Percentiles rank a stretch among this genome's conserved stretches.
These are phyloP conservation scores for Globisporangium middletonii DNA, from an alignment of 352 stramenopile genomes.

Conservation along the genomic window DNA sequence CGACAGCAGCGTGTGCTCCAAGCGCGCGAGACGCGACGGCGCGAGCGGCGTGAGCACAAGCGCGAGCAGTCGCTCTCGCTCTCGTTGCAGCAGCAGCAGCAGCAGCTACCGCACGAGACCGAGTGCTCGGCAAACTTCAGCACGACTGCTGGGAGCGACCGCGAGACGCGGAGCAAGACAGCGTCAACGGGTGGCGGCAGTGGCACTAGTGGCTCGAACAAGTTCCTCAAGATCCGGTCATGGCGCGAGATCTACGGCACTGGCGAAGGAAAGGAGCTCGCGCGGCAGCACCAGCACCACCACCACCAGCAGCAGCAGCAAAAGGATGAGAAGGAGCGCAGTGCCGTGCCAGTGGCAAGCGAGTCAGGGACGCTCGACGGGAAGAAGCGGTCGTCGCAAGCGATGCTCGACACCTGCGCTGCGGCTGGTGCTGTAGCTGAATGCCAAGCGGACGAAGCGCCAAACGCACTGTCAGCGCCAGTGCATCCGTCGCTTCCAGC, in stretches of 20 bases:
- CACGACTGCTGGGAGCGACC: conserved; percentile 1
- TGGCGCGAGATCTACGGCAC: conserved; percentile 62
- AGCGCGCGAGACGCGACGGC: conserved; percentile 25
- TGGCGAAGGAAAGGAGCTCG: conserved; percentile 50
- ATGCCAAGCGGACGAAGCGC: neutral
- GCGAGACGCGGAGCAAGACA: conserved; percentile 14
- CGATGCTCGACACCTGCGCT: conserved; percentile 4
- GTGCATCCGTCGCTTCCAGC: neutral
- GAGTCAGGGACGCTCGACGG: conserved; percentile 6
- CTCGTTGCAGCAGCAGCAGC: conserved; percentile 10
- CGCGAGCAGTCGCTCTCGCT: neutral
- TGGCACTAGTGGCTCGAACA: conserved; percentile 8
- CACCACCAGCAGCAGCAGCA: conserved; percentile 9
- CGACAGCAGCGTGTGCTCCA: conserved; percentile 26
- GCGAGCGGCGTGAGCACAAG: conserved; percentile 12
- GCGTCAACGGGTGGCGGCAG: conserved; percentile 5
- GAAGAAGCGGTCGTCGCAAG: conserved; percentile 8
- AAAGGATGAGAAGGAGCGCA: conserved; percentile 4
- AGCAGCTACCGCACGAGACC: conserved; percentile 14
- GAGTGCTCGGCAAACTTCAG: conserved; percentile 15
- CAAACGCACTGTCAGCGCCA: neutral
- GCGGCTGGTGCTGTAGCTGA: conserved; percentile 1
- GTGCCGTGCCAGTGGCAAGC: neutral
- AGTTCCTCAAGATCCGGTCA: conserved; percentile 53
- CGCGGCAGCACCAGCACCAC: conserved; percentile 18